Percentiles rank a stretch among this genome's conserved stretches.
phyloP scores from a whole-genome alignment of 768 basidiomycete species.

The Auriscalpium orientale region DNA sequence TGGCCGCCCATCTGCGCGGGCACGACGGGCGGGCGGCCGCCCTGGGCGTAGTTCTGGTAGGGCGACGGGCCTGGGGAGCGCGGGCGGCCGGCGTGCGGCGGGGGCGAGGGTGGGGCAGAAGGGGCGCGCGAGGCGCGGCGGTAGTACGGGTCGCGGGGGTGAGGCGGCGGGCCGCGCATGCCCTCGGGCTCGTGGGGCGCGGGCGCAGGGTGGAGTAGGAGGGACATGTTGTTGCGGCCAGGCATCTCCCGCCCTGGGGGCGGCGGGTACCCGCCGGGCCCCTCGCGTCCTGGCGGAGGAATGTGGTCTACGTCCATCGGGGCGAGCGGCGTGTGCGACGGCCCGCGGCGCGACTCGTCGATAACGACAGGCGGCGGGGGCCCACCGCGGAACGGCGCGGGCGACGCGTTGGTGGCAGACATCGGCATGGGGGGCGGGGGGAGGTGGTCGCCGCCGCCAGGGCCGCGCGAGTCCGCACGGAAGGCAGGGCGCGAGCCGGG shows the following conservation, averaged over 20 bases:
- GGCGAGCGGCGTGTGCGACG: constrained; percentile 64
- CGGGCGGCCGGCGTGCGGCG: constrained; percentile 35
- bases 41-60: constrained; percentile 41
- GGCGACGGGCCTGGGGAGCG: constrained; percentile 45
- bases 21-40: constrained; percentile 40
- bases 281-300: constrained; percentile 44
- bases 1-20: constrained; percentile 40
- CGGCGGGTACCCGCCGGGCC: constrained; percentile 29
- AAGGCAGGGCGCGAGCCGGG: constrained; percentile 38
- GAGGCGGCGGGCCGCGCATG: constrained; percentile 35
- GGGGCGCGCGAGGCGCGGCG: constrained; percentile 42
- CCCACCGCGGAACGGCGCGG: constrained; percentile 75
- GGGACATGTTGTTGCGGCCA: constrained; percentile 19
- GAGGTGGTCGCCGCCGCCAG: constrained; percentile 28
- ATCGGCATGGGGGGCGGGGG: constrained; percentile 55
- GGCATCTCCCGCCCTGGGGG: constrained; percentile 42
- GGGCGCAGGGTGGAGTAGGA: constrained; percentile 59
- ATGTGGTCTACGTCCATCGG: constrained; percentile 54
- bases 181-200: constrained; percentile 48
- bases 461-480: constrained; percentile 62
- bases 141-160: constrained; percentile 52
- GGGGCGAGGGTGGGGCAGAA: constrained; percentile 57
- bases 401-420: constrained; percentile 41
- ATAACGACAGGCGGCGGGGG: constrained; percentile 77
- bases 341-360: constrained; percentile 62